Base-by-base conservation (phyloP, 257 asterid species). In the Ballota nigra region DNA sequence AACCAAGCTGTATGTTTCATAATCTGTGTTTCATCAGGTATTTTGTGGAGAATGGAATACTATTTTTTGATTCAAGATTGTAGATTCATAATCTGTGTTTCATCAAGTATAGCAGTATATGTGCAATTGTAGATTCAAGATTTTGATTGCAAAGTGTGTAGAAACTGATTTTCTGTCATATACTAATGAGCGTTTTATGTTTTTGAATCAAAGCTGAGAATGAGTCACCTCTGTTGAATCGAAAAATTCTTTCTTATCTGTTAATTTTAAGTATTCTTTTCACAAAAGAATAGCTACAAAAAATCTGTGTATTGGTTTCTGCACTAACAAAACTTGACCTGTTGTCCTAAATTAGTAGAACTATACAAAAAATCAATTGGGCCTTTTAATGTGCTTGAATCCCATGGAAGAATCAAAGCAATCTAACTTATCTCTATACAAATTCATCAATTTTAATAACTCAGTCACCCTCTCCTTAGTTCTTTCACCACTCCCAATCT, bases 391-490 rank as follows among this genome's bases (percentile, higher is more conserved):
- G 51, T 80, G 84, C 86, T 80, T 85, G 87, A 88, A 88, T 53
- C 89, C 91, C 82, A 70, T 75, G 31, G 86, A 83, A 29, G 87
- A 82, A 81, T 86, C 97, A 73, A 83, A 75, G 72, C 98, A 90
- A 23, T 86, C 90, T 10, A 89, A 45, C 74, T 79, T 80, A 55
- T 82, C 82, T 70, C 85, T 85, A 70, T 62, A 83, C 78, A 78
- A 55, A 79, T 87, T 88, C 96, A 92, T 88, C 75, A 86, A 10
- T 57, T 88, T 92, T 67, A 92, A 72, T 38, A 92, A 69, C 51
- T 88, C 96, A 26, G 93, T 90, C 51, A 81, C 89, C 64, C 83
- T 86, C 66, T 80, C 94, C 82, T 88, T 92, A 0, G 87, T 79
- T 45, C 72, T 51, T 19, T 78, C 87, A 26, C 73, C 87, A 73